These are phyloP conservation scores for Acacia melanoxylon DNA, from an alignment of 306 rosid species.

Conservation along the genomic window DNA sequence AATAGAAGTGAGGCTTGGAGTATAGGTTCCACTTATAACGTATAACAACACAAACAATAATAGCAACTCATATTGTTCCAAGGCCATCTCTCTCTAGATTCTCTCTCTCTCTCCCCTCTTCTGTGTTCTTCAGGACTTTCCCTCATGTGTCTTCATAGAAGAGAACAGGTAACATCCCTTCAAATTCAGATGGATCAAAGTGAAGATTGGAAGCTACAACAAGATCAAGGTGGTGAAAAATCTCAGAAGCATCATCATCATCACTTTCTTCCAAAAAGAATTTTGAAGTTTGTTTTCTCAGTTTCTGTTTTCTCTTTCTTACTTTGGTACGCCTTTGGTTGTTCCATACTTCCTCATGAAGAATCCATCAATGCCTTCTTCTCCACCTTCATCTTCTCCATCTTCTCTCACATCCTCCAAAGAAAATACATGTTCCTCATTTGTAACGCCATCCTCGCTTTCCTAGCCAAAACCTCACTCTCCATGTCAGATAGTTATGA, in stretches of 20 bases:
- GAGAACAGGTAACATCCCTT: not conserved
- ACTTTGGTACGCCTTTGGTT: constrained; percentile 42
- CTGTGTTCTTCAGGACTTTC: not conserved
- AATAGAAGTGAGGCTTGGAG: not conserved
- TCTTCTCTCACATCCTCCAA: constrained; percentile 55
- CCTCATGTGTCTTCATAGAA: not conserved
- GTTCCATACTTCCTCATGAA: constrained; percentile 44
- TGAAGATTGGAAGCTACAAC: constrained; percentile 11
- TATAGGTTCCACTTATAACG: not conserved
- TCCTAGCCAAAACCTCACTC: constrained; percentile 48
- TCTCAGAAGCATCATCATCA: not conserved
- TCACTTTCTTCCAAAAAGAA: constrained; percentile 36
- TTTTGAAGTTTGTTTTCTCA: constrained; percentile 33
- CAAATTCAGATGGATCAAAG: constrained; percentile 1
- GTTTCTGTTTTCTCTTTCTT: constrained; percentile 42
- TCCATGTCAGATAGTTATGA: not conserved
- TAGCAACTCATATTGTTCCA: not conserved
- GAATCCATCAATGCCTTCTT: constrained; percentile 51
- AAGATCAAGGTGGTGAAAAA: not conserved
- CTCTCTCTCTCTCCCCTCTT: not conserved
- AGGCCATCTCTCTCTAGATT: not conserved
- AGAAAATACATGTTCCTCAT: constrained; percentile 73
- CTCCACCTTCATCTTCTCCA: constrained; percentile 50
- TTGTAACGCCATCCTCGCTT: constrained; percentile 67
- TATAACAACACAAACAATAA: not conserved